Conservation (phyloP, 202 grass and related monocot species). For the Panicum hallii region DNA sequence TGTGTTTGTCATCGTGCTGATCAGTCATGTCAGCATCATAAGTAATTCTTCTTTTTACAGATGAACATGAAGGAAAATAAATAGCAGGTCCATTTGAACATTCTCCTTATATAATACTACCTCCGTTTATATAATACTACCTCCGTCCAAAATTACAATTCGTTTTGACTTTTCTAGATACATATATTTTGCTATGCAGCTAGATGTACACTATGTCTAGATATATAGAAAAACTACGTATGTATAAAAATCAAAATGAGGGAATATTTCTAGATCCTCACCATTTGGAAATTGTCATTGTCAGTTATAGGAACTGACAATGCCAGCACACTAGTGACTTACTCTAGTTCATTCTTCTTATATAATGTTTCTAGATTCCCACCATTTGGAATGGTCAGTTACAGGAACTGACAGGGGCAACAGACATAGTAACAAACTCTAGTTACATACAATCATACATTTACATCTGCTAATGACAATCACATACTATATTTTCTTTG, state of each 20-base stretch:
- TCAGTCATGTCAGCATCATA: neutral
- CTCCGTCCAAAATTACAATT: too few species aligned
- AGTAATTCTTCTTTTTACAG: conserved; percentile 14
- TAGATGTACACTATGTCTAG: too few species aligned
- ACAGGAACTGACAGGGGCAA: neutral
- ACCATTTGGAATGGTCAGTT: neutral
- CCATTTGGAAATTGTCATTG: conserved; percentile 12
- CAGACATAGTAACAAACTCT: neutral
- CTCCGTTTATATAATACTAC: too few species aligned
- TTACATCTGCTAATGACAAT: conserved; percentile 20
- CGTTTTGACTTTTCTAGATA: too few species aligned
- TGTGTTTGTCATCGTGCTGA: neutral
- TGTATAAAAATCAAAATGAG: too few species aligned
- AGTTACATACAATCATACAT: neutral
- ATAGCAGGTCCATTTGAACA: neutral
- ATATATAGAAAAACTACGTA: too few species aligned
- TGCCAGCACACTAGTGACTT: neutral
- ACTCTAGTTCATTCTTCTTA: conserved; percentile 11
- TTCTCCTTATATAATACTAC: neutral
- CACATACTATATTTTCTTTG: conserved; percentile 12
- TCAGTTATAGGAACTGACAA: conserved; percentile 4
- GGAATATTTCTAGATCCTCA: conserved; percentile 9
- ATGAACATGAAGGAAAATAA: conserved; percentile 4
- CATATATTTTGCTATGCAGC: too few species aligned
- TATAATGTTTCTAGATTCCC: conserved; percentile 20